Evolutionary conservation across 768 basidiomycete genomes (phyloP), one percentile per base, ranked within the genome.

Genomic region (Leucocoprinus birnbaumii): DNA sequence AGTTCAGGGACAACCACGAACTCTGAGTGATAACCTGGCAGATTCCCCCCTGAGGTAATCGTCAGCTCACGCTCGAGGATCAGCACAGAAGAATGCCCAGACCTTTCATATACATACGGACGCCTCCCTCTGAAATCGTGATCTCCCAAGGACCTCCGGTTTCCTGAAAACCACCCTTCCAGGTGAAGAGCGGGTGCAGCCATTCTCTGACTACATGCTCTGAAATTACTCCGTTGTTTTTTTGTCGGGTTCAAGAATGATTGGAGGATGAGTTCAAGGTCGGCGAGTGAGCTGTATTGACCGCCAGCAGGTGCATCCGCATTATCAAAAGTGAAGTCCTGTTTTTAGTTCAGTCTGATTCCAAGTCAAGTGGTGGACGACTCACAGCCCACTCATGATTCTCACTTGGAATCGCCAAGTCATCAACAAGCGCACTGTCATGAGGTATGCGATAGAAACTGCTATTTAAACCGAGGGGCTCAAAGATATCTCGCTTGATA

Each of bases 261-360:
- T 51, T 74, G 73, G 70, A 78, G 77, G 24, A 48, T 44, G 79
- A 48, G 5, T 61, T 74, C 63, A 7, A 79, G 65, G 59, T 83
- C 83, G 1, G 71, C 60, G 10, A 83, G 65, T 0, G 80, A 81
- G 56, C 74, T 72, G 59, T 77, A 79, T 57, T 84, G 81, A 2
- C 80, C 81, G 2, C 74, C 80, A 2, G 76, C 61, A 2, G 80
- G 69, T 54, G 80, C 78, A 57, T 62, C 63, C 0, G 69, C 62
- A 47, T 76, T 74, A 16, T 63, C 55, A 54, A 80, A 71, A 48
- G 71, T 67, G 11, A 63, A 60, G 51, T 80, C 77, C 71, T 78
- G 40, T 26, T 5, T 19, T 1, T 49, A 10, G 19, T 19, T 45
- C 11, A 34, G 18, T n/a, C n/a, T n/a, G 14, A 19, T 9, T 3